Conservation (phyloP, 2,329 filamentous ascomycete genomes). For the Monilinia fructicola region DNA sequence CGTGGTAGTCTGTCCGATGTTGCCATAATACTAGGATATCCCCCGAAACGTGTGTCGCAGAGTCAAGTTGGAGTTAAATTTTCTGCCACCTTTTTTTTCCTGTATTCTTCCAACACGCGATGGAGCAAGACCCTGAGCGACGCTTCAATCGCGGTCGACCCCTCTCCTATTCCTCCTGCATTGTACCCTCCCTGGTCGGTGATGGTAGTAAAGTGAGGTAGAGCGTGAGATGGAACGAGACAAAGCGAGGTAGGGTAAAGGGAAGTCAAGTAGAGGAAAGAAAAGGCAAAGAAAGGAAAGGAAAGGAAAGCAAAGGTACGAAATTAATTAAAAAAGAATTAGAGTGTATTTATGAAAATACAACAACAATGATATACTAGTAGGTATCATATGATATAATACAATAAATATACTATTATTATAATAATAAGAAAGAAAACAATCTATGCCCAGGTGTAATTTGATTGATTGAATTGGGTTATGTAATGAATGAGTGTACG, state of each 20-base stretch:
- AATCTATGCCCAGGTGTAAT: no score
- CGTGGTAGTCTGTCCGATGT: slow-evolving; percentile 27
- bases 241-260: neutral
- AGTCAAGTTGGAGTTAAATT: neutral
- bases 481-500: no score
- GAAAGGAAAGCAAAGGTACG: neutral
- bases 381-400: no score
- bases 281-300: neutral
- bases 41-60: slow-evolving; percentile 13
- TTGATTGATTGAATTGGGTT: no score
- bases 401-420: no score
- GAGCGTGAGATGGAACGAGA: neutral
- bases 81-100: neutral
- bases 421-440: no score
- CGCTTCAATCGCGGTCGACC: slow-evolving; percentile 21
- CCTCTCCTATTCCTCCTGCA: slow-evolving; percentile 15
- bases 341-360: no score
- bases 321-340: neutral
- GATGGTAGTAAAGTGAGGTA: neutral
- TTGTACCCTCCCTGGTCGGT: neutral
- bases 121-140: slow-evolving; percentile 19
- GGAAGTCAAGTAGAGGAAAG: neutral
- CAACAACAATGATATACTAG: no score
- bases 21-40: slow-evolving; percentile 25
- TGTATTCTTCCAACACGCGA: slow-evolving; percentile 21